Evolutionary conservation across 345 rosid species (phyloP).

Genomic region (Lagerstroemia speciosa): DNA sequence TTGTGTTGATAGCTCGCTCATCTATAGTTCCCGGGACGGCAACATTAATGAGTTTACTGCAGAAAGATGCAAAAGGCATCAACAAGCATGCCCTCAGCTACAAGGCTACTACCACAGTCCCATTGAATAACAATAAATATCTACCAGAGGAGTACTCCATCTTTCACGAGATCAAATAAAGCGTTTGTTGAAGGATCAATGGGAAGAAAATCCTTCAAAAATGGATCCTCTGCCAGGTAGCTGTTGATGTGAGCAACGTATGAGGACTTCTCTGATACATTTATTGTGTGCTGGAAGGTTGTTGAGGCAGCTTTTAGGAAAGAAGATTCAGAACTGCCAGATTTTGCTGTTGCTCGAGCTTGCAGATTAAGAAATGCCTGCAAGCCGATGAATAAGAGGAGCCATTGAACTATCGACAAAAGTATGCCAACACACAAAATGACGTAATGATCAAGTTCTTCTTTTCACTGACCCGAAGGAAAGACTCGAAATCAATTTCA

Average conservation of each 20-base stretch:
- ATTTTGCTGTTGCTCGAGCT: conserved; percentile 45
- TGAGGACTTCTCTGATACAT: conserved; percentile 82
- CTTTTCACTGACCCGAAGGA: conserved; percentile 56
- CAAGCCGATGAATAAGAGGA: background rate
- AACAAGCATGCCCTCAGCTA: conserved; percentile 11
- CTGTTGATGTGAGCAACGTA: conserved; percentile 82
- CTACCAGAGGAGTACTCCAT: conserved; percentile 96
- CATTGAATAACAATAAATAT: background rate
- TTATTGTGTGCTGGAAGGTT: conserved; percentile 78
- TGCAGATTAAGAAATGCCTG: conserved; percentile 77
- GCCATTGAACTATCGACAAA: background rate
- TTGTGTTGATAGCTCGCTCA: conserved; percentile 95
- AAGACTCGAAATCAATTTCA: conserved; percentile 79
- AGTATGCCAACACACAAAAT: background rate
- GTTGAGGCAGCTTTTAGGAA: conserved; percentile 84
- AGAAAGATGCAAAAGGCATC: conserved; percentile 17
- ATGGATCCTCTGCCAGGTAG: conserved; percentile 76
- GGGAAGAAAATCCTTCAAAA: conserved; percentile 73
- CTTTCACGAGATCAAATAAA: conserved; percentile 76
- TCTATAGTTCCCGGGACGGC: conserved; percentile 98
- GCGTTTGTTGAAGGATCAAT: conserved; percentile 68
- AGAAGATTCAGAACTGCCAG: conserved; percentile 59
- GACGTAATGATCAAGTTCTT: background rate
- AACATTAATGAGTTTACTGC: conserved; percentile 93
- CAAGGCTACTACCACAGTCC: background rate